Conservation (phyloP, 2,329 filamentous ascomycete species). For the Sporothrix schenckii region DNA sequence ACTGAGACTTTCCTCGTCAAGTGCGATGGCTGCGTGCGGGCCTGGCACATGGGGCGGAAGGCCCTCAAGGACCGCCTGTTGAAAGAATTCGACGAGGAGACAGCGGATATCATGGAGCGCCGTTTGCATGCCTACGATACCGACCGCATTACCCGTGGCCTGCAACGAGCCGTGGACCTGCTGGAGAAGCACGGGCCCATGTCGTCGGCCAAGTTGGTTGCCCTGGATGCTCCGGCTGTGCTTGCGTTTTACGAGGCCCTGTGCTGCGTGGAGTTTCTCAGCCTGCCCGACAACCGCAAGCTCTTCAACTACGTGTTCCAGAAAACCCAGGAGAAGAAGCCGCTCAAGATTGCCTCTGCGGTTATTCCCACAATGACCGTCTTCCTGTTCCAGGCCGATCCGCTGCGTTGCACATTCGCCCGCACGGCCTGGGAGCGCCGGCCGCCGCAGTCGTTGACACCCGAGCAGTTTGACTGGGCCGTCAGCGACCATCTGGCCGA, state of each 20-base stretch:
- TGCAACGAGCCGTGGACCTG: slow-evolving; percentile 56
- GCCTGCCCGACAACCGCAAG: slow-evolving; percentile 52
- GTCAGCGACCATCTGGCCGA: slow-evolving; percentile 72
- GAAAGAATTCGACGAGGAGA: slow-evolving; percentile 54
- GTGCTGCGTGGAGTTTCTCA: slow-evolving; percentile 79
- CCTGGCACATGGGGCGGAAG: slow-evolving; percentile 72
- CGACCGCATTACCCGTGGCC: slow-evolving; percentile 42
- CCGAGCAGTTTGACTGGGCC: slow-evolving; percentile 83
- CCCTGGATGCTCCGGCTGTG: slow-evolving; percentile 61
- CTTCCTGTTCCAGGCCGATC: slow-evolving; percentile 78
- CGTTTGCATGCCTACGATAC: slow-evolving; percentile 48
- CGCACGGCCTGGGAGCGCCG: slow-evolving; percentile 68
- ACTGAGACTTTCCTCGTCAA: slow-evolving; percentile 62
- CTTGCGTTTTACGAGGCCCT: slow-evolving; percentile 85
- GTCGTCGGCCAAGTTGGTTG: slow-evolving; percentile 52
- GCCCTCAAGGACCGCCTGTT: slow-evolving; percentile 64
- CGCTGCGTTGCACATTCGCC: slow-evolving; percentile 68
- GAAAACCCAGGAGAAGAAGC: slow-evolving; percentile 75
- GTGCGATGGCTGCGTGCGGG: slow-evolving; percentile 72
- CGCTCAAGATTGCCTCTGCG: slow-evolving; percentile 73
- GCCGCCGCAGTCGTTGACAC: slow-evolving; percentile 62
- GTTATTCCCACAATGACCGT: slow-evolving; percentile 78
- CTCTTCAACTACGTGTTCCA: slow-evolving; percentile 83
- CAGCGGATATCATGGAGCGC: slow-evolving; percentile 46
- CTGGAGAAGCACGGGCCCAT: slow-evolving; percentile 53